phyloP scores from a whole-genome alignment of 208 protist genomes.

The Trichomonas tenax region DNA sequence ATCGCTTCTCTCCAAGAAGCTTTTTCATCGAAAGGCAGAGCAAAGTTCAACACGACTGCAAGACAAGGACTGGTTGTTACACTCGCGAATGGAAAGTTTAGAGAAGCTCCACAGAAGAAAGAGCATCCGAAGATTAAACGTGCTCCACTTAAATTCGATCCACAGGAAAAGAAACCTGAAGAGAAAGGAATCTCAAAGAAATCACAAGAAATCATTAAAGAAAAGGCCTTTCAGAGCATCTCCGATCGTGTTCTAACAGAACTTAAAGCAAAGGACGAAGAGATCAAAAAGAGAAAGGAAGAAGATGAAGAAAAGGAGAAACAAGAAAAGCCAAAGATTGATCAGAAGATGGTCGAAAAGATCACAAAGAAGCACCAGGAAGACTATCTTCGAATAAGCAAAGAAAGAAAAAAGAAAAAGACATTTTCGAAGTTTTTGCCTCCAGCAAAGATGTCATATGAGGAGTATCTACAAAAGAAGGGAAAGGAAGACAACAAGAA shows the following conservation, averaged over 20 bases:
- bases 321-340: neutral
- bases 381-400: neutral
- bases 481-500: neutral
- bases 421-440: neutral
- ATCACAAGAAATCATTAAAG: neutral
- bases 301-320: neutral
- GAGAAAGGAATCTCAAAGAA: neutral
- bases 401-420: neutral
- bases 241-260: neutral
- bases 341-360: neutral
- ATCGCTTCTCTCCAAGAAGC: neutral
- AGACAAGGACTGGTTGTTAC: neutral
- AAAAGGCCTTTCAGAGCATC: neutral
- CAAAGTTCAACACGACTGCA: neutral
- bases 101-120: neutral
- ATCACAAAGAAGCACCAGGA: neutral
- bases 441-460: neutral
- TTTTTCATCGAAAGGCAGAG: neutral
- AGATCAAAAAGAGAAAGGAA: neutral
- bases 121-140: neutral
- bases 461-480: neutral
- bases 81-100: neutral
- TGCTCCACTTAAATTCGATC: neutral
- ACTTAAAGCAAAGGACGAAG: neutral
- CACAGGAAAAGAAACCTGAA: neutral